Base-by-base conservation (phyloP, 73 alveolate genomes). In the Tetrahymena borealis region DNA sequence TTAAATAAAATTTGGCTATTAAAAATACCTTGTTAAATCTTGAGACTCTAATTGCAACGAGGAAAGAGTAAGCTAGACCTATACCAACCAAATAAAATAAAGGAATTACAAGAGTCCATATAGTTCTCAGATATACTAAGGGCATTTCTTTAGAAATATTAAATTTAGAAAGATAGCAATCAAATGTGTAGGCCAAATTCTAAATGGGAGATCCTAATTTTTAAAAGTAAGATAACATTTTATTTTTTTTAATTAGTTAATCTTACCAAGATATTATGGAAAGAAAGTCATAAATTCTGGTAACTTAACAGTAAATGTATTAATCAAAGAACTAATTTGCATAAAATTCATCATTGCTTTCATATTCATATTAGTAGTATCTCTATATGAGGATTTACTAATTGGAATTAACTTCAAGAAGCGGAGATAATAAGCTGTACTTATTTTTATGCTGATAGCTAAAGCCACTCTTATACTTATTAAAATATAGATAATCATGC, bases 81-180 rank as follows among this genome's bases (percentile, higher is more conserved):
- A 79, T 31, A 1, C 78, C 41, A 10, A 78, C 4, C n/a, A 78
- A 39, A 37, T 92, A 92, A 18, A 92, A 35, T 9, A 92, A 15
- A 36, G 95, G 95, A 91, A 92, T 92, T 24, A 39, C 60, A 16
- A 92, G 37, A 11, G 90, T 78, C 95, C 95, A 92, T 12, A 92
- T 77, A 39, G 90, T 77, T 78, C 95, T 92, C 20, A 92, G 78
- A 38, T 77, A 92, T 31, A 92, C 78, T 9, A 92, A 39, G 12
- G 90, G 85, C 9, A 60, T 20, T 24, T 60, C n/a, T n/a, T 60
- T 42, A 9, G 90, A 78, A 12, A 78, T 33, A 20, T 78, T 20
- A 8, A 39, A 37, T 28, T 78, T 20, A 28, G 35, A 37, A 33
- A 92, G 38, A 39, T 78, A 92, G 24, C 95, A 92, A 92, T 92